Conservation (phyloP, 805 yeast genomes). For the Pichia californica region DNA sequence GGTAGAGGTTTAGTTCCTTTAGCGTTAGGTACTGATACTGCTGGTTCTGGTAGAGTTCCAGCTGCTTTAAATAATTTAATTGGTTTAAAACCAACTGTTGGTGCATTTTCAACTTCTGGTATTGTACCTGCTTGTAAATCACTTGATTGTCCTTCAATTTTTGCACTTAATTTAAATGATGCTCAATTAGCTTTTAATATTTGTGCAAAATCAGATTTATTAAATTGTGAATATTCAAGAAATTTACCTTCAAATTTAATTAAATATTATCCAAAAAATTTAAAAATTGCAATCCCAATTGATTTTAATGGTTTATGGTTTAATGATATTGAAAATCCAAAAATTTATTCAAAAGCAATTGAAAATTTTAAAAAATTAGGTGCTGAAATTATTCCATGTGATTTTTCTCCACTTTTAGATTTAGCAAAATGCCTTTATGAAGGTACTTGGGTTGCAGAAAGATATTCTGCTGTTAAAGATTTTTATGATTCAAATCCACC, state of each 20-base stretch:
- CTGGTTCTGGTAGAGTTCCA: constrained; percentile 97
- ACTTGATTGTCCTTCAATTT: constrained; percentile 85
- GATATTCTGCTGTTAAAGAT: constrained; percentile 76
- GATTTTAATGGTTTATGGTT: constrained; percentile 58
- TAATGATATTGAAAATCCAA: constrained; percentile 74
- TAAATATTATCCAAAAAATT: constrained; percentile 48
- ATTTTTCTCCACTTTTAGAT: constrained; percentile 70
- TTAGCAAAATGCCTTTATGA: constrained; percentile 87
- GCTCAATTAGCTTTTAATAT: constrained; percentile 73
- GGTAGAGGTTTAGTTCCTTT: constrained; percentile 86
- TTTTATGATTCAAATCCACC: constrained; percentile 70
- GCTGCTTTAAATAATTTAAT: constrained; percentile 88
- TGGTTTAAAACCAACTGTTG: constrained; percentile 90
- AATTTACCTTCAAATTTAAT: constrained; percentile 62
- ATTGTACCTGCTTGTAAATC: constrained; percentile 98
- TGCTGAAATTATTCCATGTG: constrained; percentile 53
- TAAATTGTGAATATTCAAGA: constrained; percentile 75
- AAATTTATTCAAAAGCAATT: constrained; percentile 57
- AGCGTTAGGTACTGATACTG: constrained; percentile 93
- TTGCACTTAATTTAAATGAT: constrained; percentile 69
- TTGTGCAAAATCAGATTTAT: constrained; percentile 64
- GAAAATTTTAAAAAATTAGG: constrained; percentile 45
- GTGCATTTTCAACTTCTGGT: constrained; percentile 79
- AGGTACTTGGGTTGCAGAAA: constrained; percentile 98
- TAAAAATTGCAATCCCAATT: constrained; percentile 73